Evolutionary conservation across 2,329 filamentous ascomycete genomes (phyloP).

Genomic region (Ascomycota sp.): DNA sequence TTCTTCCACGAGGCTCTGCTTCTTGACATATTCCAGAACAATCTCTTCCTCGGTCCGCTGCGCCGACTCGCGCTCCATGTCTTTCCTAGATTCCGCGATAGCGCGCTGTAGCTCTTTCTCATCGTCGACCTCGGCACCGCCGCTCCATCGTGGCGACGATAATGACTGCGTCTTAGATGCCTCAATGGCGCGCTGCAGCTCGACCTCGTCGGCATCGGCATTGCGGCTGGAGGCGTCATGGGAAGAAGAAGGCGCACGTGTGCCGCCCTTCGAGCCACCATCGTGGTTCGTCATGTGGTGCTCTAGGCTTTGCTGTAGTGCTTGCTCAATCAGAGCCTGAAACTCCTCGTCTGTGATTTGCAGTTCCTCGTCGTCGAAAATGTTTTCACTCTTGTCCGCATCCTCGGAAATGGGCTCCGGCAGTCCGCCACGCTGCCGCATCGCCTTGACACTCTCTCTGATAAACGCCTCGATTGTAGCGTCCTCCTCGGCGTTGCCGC

Average conservation of each 20-base stretch:
- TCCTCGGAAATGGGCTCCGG: conserved; percentile 7
- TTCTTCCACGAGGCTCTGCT: conserved; percentile 51
- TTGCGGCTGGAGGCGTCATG: not conserved
- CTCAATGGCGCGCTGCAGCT: conserved; percentile 17
- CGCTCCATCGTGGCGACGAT: conserved; percentile 6
- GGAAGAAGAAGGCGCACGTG: not conserved
- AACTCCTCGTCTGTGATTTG: conserved; percentile 35
- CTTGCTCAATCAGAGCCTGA: conserved; percentile 30
- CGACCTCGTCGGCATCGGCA: conserved; percentile 12
- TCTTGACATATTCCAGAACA: conserved; percentile 54
- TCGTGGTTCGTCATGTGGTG: conserved; percentile 2
- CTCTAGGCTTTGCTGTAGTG: conserved; percentile 28
- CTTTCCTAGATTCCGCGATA: conserved; percentile 21
- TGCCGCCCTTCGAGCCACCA: not conserved
- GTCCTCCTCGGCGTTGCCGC: conserved; percentile 47
- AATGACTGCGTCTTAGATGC: conserved; percentile 14
- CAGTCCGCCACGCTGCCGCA: conserved; percentile 12
- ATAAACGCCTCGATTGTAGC: conserved; percentile 50
- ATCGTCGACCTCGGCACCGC: conserved; percentile 18
- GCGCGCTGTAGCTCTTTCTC: conserved; percentile 23
- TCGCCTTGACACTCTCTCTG: conserved; percentile 42
- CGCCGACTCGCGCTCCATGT: conserved; percentile 18
- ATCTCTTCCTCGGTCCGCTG: conserved; percentile 44
- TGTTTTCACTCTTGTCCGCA: conserved; percentile 8
- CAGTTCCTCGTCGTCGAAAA: conserved; percentile 18